phyloP scores from a whole-genome alignment of 192 early-diverging fungal species.

The Podila epigama region DNA sequence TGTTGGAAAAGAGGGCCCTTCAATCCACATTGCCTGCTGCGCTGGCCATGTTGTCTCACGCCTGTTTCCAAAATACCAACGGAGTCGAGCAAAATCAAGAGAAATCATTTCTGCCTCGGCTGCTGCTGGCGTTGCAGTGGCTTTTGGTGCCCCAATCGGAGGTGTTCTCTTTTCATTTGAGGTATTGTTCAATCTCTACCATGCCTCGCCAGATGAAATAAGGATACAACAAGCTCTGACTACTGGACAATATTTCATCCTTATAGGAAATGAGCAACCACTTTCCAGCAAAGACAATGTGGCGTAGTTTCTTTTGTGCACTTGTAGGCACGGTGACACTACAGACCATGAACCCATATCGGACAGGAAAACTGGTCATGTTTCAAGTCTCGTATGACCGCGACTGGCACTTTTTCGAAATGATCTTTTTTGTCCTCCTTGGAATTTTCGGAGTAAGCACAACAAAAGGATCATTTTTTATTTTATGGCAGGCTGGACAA shows the following conservation, averaged over 20 bases:
- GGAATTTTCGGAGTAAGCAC: constrained; percentile 79
- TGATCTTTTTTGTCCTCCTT: constrained; percentile 79
- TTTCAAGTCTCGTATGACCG: constrained; percentile 94
- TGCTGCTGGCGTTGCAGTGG: constrained; percentile 97
- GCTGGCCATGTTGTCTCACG: constrained; percentile 88
- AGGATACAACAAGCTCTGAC: not conserved
- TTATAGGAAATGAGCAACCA: constrained; percentile 94
- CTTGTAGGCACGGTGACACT: constrained; percentile 93
- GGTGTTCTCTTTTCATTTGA: constrained; percentile 76
- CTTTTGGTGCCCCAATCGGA: constrained; percentile 96
- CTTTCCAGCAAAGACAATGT: constrained; percentile 95
- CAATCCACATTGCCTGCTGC: constrained; percentile 95
- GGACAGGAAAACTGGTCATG: constrained; percentile 96
- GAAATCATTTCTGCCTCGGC: constrained; percentile 87
- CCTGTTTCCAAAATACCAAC: constrained; percentile 77
- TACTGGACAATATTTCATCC: not conserved
- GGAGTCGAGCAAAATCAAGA: constrained; percentile 78
- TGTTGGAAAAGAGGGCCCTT: constrained; percentile 95
- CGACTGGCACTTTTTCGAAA: constrained; percentile 96
- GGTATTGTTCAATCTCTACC: constrained; percentile 16
- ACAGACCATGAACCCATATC: constrained; percentile 91
- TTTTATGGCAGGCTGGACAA: not conserved
- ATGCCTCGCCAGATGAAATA: not conserved
- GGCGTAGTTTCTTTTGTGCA: constrained; percentile 96
- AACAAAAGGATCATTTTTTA: not conserved